phyloP scores from a whole-genome alignment of 441 rosid genomes.

The Croton setiger region DNA sequence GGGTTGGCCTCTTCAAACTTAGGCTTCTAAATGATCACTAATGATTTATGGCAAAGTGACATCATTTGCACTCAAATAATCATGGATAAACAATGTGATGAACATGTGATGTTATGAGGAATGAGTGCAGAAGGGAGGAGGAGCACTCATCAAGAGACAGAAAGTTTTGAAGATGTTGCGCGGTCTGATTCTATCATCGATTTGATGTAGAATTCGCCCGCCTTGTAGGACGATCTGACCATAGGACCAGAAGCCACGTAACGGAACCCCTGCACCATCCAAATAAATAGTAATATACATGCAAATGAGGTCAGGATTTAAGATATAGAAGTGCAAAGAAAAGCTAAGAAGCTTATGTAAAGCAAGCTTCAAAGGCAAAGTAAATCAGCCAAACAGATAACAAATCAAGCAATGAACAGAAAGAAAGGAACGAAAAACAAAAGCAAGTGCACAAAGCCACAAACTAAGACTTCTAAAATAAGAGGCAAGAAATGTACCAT shows the following conservation, averaged over 20 bases:
- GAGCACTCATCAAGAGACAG: conserved; percentile 25
- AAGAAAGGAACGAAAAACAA: not conserved
- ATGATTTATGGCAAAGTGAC: not conserved
- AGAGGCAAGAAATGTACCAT: conserved; percentile 51
- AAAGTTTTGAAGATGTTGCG: conserved; percentile 43
- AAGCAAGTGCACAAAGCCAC: not conserved
- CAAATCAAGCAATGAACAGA: not conserved
- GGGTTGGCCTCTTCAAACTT: conserved; percentile 6
- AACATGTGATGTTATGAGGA: not conserved
- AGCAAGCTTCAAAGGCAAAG: not conserved
- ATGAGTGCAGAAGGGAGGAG: not conserved
- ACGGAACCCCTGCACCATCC: conserved; percentile 70
- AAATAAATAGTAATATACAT: conserved; percentile 10
- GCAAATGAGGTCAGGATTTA: not conserved
- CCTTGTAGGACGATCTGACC: conserved; percentile 99
- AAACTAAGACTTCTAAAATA: not conserved
- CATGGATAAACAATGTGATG: not conserved
- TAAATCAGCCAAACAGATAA: not conserved
- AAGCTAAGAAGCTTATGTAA: too few species aligned
- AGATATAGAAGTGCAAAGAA: not conserved
- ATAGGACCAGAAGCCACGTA: conserved; percentile 97
- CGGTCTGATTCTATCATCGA: conserved; percentile 95
- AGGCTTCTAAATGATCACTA: not conserved
- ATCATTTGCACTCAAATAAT: not conserved
- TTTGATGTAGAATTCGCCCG: conserved; percentile 97